Conservation (phyloP, 805 yeast genomes). For the Pichia kluyveri region DNA sequence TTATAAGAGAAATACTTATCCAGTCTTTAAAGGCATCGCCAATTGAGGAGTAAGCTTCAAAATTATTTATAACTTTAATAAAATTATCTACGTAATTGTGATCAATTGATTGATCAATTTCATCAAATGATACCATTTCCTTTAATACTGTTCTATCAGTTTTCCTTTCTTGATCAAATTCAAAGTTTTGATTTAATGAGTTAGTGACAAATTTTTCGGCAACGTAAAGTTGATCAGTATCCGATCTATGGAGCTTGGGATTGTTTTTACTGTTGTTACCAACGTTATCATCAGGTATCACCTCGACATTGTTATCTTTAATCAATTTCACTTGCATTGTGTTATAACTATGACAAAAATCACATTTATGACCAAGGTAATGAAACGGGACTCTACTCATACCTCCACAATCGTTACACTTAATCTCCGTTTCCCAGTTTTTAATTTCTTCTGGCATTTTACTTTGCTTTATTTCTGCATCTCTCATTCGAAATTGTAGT, state of each 20-base stretch:
- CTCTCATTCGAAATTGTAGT: conserved; percentile 77
- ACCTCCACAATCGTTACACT: conserved; percentile 84
- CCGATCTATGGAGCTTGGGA: not conserved
- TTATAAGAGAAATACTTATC: conserved; percentile 14
- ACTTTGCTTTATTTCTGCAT: conserved; percentile 69
- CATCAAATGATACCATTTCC: conserved; percentile 7
- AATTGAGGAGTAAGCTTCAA: conserved; percentile 25
- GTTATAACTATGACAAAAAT: conserved; percentile 80
- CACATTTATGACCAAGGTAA: conserved; percentile 79
- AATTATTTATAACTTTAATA: conserved; percentile 26
- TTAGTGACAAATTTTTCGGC: conserved; percentile 13
- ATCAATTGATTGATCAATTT: conserved; percentile 14
- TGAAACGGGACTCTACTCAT: conserved; percentile 70
- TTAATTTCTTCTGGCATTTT: conserved; percentile 75
- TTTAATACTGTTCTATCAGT: not conserved
- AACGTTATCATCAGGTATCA: not conserved
- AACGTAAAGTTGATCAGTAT: not conserved
- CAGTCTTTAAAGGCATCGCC: conserved; percentile 30
- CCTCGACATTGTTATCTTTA: conserved; percentile 45
- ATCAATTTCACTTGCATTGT: conserved; percentile 64
- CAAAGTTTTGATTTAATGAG: conserved; percentile 26
- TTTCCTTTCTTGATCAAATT: conserved; percentile 18
- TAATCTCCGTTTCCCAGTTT: conserved; percentile 64
- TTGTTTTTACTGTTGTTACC: not conserved
- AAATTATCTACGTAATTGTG: conserved; percentile 25